Conservation (phyloP, 805 yeast species). For the Nakazawaea sp. region DNA sequence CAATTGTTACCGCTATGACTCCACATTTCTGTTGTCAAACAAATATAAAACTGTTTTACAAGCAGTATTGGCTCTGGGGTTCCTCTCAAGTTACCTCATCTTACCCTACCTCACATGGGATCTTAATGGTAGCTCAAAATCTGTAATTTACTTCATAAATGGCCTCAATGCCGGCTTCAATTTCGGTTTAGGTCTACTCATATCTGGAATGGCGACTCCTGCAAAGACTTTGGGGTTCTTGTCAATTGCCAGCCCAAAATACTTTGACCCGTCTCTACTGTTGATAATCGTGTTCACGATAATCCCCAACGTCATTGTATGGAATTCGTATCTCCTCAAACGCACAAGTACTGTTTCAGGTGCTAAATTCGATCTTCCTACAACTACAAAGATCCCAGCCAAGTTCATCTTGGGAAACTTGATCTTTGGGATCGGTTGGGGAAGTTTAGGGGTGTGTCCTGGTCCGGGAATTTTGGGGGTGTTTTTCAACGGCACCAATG, state of each 20-base stretch:
- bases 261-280: slow-evolving; percentile 40
- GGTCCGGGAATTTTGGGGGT: slow-evolving; percentile 38
- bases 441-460: slow-evolving; percentile 43
- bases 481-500: slow-evolving; percentile 18
- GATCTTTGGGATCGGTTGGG: slow-evolving; percentile 50
- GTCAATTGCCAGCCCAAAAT: slow-evolving; percentile 24
- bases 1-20: slow-evolving; percentile 12
- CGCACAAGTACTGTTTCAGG: slow-evolving; percentile 8
- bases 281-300: slow-evolving; percentile 37
- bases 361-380: slow-evolving; percentile 19
- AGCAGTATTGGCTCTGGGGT: neutral
- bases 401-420: slow-evolving; percentile 34
- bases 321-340: slow-evolving; percentile 21
- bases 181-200: slow-evolving; percentile 39
- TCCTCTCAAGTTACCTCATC: slow-evolving; percentile 17
- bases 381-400: slow-evolving; percentile 16
- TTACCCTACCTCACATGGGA: too few relatives aligned
- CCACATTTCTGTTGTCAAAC: too few relatives aligned
- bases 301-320: slow-evolving; percentile 35
- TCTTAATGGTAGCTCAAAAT: too few relatives aligned
- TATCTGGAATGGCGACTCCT: slow-evolving; percentile 40
- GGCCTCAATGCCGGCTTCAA: slow-evolving; percentile 22
- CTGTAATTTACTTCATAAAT: slow-evolving; percentile 12
- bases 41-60: too few relatives aligned
- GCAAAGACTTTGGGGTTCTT: slow-evolving; percentile 40